Base-by-base conservation (phyloP, 2,329 filamentous ascomycete genomes). In the Talaromyces sp. region DNA sequence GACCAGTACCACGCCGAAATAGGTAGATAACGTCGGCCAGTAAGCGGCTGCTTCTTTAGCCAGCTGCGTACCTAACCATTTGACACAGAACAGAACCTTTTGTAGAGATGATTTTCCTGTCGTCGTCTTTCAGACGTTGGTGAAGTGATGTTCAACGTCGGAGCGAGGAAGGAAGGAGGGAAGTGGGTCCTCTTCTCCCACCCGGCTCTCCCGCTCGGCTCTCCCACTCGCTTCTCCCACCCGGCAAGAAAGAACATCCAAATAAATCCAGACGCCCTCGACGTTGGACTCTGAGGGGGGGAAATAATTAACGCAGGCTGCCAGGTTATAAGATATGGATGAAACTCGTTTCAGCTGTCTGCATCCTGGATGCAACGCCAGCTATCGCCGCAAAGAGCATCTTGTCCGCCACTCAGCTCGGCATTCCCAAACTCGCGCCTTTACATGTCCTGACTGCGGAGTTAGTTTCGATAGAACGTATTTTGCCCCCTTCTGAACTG, bases 311-410 rank as follows among this genome's bases (percentile, higher is more conserved):
- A 44, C 25, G 11, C 44, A 19, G 8, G 25, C 11, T 3, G 8
- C 0, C 19, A 4, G 10, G 8, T 9, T 47, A 6, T 3, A 47
- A 3, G 44, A 52, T 49, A 53, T 32, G 19, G 13, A 28, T 30
- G 19, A 7, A 52, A 58, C 44, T 25, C 62, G 60, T 27, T 66
- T 63, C 55, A 33, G 36, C 27, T 70, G 68, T 36, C 33, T 55
- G 15, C 60, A 65, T 53, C 67, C 67, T 8, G 63, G 55, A 33
- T 69, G 68, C 47, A 59, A 51, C n/a, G 63, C 66, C 4, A 63
- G 53, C 27, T 69, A 70, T 62, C 63, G 53, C 19, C 68, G 66
- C 52, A 70, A 65, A 62, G 68, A 70, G 57, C 68, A 70, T 59
- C 57, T 70, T 7, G 64, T 65, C 39, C 64, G 67, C 39, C 68